A percentile compares a stretch with the other conserved stretches of the same genome.
Conservation (phyloP, 2,329 filamentous ascomycete genomes). For the Penicillium capsulatum region DNA sequence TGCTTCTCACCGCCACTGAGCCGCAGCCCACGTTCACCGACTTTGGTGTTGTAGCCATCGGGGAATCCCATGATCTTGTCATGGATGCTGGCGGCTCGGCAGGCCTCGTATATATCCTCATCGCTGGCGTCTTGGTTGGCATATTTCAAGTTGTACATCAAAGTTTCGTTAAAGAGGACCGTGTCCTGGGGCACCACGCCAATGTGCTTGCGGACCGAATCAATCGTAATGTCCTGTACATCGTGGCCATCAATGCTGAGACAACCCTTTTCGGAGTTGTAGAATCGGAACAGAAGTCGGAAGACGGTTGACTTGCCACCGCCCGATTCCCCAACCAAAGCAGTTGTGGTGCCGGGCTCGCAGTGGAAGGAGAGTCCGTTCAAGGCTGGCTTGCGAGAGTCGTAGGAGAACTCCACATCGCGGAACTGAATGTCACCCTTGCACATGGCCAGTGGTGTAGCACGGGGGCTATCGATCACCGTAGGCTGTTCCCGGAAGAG, state of each 20-base stretch:
- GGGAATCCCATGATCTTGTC: slow-evolving; percentile 88
- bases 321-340: slow-evolving; percentile 92
- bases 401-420: slow-evolving; percentile 87
- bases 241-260: slow-evolving; percentile 82
- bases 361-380: slow-evolving; percentile 82
- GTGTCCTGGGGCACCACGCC: slow-evolving; percentile 97
- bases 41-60: slow-evolving; percentile 82
- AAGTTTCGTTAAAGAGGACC: slow-evolving; percentile 85
- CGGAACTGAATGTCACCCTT: slow-evolving; percentile 81
- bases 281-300: slow-evolving; percentile 92
- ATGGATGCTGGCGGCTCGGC: slow-evolving; percentile 82
- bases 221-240: slow-evolving; percentile 82
- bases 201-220: slow-evolving; percentile 86
- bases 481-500: slow-evolving; percentile 95
- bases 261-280: slow-evolving; percentile 73
- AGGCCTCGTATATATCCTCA: slow-evolving; percentile 76
- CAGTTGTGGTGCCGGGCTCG: slow-evolving; percentile 84
- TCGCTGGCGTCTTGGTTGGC: slow-evolving; percentile 76
- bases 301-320: slow-evolving; percentile 97
- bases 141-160: slow-evolving; percentile 94
- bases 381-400: slow-evolving; percentile 77
- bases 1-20: slow-evolving; percentile 91
- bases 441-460: slow-evolving; percentile 61
- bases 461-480: slow-evolving; percentile 71
- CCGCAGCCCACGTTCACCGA: slow-evolving; percentile 82